These are phyloP conservation scores for Geranomyces michiganensis DNA, from an alignment of 192 early-diverging fungal species.

Conservation along the genomic window DNA sequence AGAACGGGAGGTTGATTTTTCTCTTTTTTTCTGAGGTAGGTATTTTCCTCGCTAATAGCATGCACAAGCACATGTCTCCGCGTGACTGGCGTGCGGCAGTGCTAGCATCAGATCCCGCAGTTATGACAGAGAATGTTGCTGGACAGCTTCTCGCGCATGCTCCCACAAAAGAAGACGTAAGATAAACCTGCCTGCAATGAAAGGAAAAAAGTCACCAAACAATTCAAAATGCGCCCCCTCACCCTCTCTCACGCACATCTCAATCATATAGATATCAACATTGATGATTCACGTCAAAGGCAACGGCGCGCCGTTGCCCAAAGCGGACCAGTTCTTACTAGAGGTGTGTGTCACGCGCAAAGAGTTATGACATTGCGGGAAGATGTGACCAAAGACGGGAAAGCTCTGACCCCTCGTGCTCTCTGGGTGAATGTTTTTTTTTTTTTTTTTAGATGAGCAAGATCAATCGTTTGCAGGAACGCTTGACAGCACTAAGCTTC, in stretches of 20 bases:
- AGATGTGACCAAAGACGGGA: too few relatives aligned
- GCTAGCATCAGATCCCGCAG: constrained; percentile 20
- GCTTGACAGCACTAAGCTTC: constrained; percentile 36
- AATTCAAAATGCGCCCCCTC: too few relatives aligned
- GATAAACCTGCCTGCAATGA: too few relatives aligned
- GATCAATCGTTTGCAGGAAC: constrained; percentile 26
- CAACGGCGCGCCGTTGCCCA: background rate
- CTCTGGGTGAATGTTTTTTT: too few relatives aligned
- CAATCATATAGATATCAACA: background rate
- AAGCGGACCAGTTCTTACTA: constrained; percentile 8
- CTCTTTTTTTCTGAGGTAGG: too few relatives aligned
- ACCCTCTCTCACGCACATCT: constrained; percentile 6
- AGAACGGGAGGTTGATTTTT: background rate
- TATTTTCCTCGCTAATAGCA: constrained; percentile 12
- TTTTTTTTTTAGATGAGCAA: constrained; percentile 42
- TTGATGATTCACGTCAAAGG: constrained; percentile 5
- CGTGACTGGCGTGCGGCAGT: constrained; percentile 37
- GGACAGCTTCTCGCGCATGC: constrained; percentile 38
- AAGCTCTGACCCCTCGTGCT: too few relatives aligned
- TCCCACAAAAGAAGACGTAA: constrained; percentile 45
- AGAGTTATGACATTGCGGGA: background rate
- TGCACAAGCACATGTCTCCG: constrained; percentile 30
- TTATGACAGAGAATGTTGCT: constrained; percentile 43
- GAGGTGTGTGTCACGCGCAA: background rate
- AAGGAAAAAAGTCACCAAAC: too few relatives aligned